These are phyloP conservation scores for Penicillium corylophilum DNA, from an alignment of 2,329 filamentous ascomycete genomes.

Conservation along the genomic window DNA sequence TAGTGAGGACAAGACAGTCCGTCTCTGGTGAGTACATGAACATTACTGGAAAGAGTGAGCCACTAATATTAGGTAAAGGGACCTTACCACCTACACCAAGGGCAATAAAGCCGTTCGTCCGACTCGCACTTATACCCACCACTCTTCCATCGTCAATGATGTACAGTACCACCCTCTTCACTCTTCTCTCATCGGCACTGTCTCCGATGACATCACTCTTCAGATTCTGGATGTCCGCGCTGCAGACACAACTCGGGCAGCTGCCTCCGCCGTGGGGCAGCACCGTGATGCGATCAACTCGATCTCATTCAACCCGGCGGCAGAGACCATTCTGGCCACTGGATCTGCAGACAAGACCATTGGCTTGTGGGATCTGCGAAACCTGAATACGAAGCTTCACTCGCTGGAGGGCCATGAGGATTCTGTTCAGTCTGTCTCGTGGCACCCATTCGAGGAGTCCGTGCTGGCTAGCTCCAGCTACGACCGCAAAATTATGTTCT, in stretches of 20 bases:
- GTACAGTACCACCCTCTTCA: conserved; percentile 92
- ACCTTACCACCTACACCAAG: conserved; percentile 72
- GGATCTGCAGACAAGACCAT: conserved; percentile 95
- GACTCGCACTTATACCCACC: conserved; percentile 76
- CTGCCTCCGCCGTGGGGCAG: conserved; percentile 68
- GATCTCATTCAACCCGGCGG: conserved; percentile 88
- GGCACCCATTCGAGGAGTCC: conserved; percentile 88
- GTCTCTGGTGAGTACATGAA: conserved; percentile 67
- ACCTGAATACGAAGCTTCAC: conserved; percentile 86
- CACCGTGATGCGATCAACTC: conserved; percentile 94
- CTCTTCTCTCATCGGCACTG: conserved; percentile 80
- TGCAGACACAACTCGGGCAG: conserved; percentile 63
- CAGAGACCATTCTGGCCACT: conserved; percentile 87
- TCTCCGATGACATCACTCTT: conserved; percentile 91
- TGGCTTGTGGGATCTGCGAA: conserved; percentile 91
- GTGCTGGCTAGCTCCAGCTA: conserved; percentile 90
- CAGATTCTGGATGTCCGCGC: conserved; percentile 87
- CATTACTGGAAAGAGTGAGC: neutral
- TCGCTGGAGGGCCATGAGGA: conserved; percentile 84
- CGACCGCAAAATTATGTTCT: conserved; percentile 91
- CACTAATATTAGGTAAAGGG: conserved; percentile 52
- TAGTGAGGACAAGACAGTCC: conserved; percentile 87
- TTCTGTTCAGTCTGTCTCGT: conserved; percentile 85
- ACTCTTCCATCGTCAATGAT: conserved; percentile 90
- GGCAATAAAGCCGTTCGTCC: conserved; percentile 70